Evolutionary conservation across 108 stramenopile genomes (phyloP), one percentile per base, ranked within the genome.

Genomic region (Cyclostephanos tholiformis): DNA sequence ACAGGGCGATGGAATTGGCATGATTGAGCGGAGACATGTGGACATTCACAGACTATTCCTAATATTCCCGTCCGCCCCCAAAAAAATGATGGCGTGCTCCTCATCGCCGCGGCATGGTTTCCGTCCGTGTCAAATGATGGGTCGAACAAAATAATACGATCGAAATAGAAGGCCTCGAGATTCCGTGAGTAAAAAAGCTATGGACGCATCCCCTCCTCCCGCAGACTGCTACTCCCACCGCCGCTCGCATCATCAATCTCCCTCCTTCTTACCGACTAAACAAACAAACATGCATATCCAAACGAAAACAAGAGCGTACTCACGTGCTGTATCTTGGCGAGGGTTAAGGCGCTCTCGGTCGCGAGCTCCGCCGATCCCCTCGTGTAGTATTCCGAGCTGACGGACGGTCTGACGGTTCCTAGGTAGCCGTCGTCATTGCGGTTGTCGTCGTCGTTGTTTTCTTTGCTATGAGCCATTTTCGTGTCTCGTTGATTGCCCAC

Each of bases 281-380:
- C n/a, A n/a, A n/a, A n/a, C n/a, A n/a, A n/a, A n/a, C n/a, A n/a
- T n/a, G n/a, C n/a, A n/a, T n/a, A n/a, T 7, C 71, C 48, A 39
- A 59, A 20, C 48, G 12, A 38, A 60, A 60, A 41, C 8, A 39
- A 59, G 35, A 12, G 10, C 22, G 17, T 20, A 88, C 91, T 74
- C 77, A 92, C 91, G 36, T 88, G 78, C 67, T 89, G 90, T 41
- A 94, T 74, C 73, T 87, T 84, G 61, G 84, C 84, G 11, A 94
- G 14, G 0, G 87, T 89, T 35, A 94, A 57, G 0, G 87, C 73
- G 36, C 85, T 87, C 23, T 85, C 89, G 41, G 79, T 77, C 1
- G 90, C 88, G 7, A 79, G 63, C 72, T 91, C 90, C 16, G 66
- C 82, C 22, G 87, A 88, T 32, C 93, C 93, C 46, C 75, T 85